Evolutionary conservation across 495 filamentous ascomycete genomes (phyloP), one percentile per base, ranked within the genome.

Genomic region (Gamarada debralockiae): DNA sequence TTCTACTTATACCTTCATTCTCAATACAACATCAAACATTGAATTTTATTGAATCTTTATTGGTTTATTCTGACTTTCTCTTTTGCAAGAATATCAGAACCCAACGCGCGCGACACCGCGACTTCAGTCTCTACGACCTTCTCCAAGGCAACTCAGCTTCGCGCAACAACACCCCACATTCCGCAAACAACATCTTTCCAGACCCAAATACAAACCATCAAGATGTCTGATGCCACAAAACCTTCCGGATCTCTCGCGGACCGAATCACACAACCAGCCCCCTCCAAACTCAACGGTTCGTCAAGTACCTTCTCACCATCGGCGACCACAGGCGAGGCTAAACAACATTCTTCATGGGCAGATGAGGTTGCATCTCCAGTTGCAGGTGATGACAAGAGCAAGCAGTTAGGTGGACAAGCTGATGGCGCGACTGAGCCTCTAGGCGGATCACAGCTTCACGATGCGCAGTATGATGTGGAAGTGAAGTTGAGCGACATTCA

Each of bases 401-500:
- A 37, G 56, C 42, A 25, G 13, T 21, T 45, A 10, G 38, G 17
- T 34, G 63, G 69, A 12, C 75, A 79, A 44, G 62, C 63, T 15
- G 85, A 88, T 65, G 81, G 82, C 40, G 74, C 79, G 29, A 51
- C 72, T 14, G 67, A 63, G 13, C 55, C 56, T 6, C 46, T 63
- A 18, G 65, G 67, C 2, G 78, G 79, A 31, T 76, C 75, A 5
- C 36, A 29, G 14, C 80, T 95, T 9, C 71, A 87, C 43, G 89
- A 93, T 60, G 79, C 80, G 2, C 80, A 83, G 23, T 92, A 87
- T 69, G 82, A 87, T 50, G 86, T 98, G 46, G 82, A 95, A 58
- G 89, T 98, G 57, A 92, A 93, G 71, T 79, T 98, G 41, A 86
- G 82, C 57, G 92, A 96, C 63, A 75, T 95, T 39, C 92, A 97